Percentiles rank a stretch among this genome's conserved stretches.
Evolutionary conservation across 176 grass and related monocot species (phyloP).

Genomic region (Eleusine coracana): DNA sequence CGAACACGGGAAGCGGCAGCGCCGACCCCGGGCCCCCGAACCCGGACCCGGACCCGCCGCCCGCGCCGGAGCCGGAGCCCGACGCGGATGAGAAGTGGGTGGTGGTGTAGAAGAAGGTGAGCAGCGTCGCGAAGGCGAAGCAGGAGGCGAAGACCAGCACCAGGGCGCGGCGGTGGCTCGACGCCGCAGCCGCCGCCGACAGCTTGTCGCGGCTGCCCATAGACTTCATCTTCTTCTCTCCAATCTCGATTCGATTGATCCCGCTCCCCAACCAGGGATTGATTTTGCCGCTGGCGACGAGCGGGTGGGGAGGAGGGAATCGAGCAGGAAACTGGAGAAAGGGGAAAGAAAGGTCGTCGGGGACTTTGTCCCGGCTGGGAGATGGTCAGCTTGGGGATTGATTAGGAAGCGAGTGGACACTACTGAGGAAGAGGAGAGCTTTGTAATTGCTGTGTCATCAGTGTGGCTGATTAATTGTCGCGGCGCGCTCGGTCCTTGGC

Average conservation of each 20-base stretch:
- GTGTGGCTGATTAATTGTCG: slow-evolving; percentile 10
- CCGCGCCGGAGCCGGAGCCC: neutral
- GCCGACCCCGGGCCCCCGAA: neutral
- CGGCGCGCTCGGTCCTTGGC: neutral
- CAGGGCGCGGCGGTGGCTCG: slow-evolving; percentile 55
- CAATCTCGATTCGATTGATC: no score
- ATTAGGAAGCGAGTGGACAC: neutral
- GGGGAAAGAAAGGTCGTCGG: slow-evolving; percentile 26
- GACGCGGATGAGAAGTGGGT: slow-evolving; percentile 38
- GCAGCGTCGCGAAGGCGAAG: slow-evolving; percentile 75
- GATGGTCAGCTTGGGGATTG: slow-evolving; percentile 7
- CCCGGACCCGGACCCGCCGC: neutral
- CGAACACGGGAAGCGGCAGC: slow-evolving; percentile 60
- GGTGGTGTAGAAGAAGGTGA: slow-evolving; percentile 70
- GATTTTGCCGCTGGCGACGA: neutral
- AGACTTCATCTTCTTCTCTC: slow-evolving; percentile 43
- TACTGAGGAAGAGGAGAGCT: neutral
- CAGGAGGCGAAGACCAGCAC: slow-evolving; percentile 62
- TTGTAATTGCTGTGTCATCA: neutral
- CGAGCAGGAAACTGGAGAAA: neutral
- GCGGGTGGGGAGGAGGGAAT: slow-evolving; percentile 9
- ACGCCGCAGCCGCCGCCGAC: slow-evolving; percentile 42
- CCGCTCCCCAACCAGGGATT: no score
- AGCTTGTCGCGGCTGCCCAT: slow-evolving; percentile 51
- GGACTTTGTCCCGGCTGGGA: slow-evolving; percentile 21